Percentiles rank a stretch among this genome's conserved stretches.
These are phyloP conservation scores for Exophiala sideris DNA, from an alignment of 2,329 filamentous ascomycete species.

Conservation along the genomic window DNA sequence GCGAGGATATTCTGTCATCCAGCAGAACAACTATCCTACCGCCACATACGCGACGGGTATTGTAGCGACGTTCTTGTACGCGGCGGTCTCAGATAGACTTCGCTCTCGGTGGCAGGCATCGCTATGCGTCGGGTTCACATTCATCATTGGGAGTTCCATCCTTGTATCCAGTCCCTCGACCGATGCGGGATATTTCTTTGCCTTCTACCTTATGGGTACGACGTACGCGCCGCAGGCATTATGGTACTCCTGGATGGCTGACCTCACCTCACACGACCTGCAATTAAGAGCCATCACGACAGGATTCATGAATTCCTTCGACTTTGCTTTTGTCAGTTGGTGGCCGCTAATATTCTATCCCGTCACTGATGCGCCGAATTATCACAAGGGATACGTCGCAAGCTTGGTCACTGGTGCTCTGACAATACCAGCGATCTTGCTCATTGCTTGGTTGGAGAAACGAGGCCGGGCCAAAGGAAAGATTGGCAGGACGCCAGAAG, in stretches of 20 bases:
- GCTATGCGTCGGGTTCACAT: conserved; percentile 42
- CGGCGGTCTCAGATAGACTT: conserved; percentile 41
- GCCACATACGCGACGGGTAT: conserved; percentile 43
- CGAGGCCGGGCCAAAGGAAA: conserved; percentile 28
- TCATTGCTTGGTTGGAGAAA: conserved; percentile 40
- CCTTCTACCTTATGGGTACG: conserved; percentile 45
- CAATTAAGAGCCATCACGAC: conserved; percentile 37
- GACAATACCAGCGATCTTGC: conserved; percentile 36
- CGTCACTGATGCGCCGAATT: conserved; percentile 34
- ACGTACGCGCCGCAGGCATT: conserved; percentile 47
- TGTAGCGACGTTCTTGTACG: conserved; percentile 41
- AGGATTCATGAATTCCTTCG: conserved; percentile 38
- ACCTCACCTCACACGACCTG: conserved; percentile 32
- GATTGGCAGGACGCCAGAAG: conserved; percentile 24
- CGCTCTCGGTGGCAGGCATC: conserved; percentile 46
- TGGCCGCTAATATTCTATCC: conserved; percentile 37
- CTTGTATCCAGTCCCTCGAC: conserved; percentile 34
- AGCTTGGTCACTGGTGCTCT: conserved; percentile 27
- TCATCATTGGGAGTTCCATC: conserved; percentile 41
- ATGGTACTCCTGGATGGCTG: conserved; percentile 50
- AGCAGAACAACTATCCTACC: conserved; percentile 48
- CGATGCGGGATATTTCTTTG: conserved; percentile 42
- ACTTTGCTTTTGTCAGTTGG: conserved; percentile 32
- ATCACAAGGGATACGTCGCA: conserved; percentile 31
- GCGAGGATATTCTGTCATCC: conserved; percentile 41